Evolutionary conservation across 306 rosid genomes (phyloP).

Genomic region (Fagus crenata): DNA sequence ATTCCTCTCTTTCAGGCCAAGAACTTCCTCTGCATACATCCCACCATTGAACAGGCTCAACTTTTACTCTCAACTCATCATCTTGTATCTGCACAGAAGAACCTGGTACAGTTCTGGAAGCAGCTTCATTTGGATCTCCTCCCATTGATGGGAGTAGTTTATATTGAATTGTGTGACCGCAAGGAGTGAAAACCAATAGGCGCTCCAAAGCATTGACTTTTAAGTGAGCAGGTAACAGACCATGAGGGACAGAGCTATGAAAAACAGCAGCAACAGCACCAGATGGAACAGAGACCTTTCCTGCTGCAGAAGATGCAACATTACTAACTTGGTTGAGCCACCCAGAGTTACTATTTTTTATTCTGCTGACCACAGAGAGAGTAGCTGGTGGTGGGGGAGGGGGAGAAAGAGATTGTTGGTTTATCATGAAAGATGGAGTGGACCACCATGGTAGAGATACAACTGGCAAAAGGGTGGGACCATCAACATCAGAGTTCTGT

Average conservation of each 20-base stretch:
- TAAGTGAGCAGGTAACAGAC: slow-evolving; percentile 39
- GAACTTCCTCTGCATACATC: slow-evolving; percentile 84
- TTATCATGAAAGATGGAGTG: slow-evolving; percentile 62
- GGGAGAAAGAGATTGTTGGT: slow-evolving; percentile 58
- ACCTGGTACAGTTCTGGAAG: slow-evolving; percentile 46
- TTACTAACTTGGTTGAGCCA: slow-evolving; percentile 88
- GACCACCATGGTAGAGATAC: slow-evolving; percentile 88
- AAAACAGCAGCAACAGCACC: slow-evolving; percentile 91
- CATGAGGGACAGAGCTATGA: slow-evolving; percentile 59
- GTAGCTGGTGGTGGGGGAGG: slow-evolving; percentile 74
- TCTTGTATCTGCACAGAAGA: slow-evolving; percentile 69
- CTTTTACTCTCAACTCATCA: slow-evolving; percentile 82
- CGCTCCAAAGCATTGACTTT: slow-evolving; percentile 69
- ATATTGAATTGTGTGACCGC: slow-evolving; percentile 80
- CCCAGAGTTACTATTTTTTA: slow-evolving; percentile 70
- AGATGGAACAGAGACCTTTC: slow-evolving; percentile 72
- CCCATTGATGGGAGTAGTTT: slow-evolving; percentile 67
- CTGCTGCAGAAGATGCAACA: slow-evolving; percentile 85
- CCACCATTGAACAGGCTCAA: slow-evolving; percentile 97
- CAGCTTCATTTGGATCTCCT: slow-evolving; percentile 62
- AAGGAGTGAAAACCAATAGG: slow-evolving; percentile 78
- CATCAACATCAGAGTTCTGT: slow-evolving; percentile 58
- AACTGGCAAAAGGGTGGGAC: slow-evolving; percentile 61
- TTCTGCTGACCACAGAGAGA: slow-evolving; percentile 94
- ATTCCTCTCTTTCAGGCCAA: slow-evolving; percentile 89